phyloP scores from a whole-genome alignment of 306 rosid genomes.

The Sesbania bispinosa region DNA sequence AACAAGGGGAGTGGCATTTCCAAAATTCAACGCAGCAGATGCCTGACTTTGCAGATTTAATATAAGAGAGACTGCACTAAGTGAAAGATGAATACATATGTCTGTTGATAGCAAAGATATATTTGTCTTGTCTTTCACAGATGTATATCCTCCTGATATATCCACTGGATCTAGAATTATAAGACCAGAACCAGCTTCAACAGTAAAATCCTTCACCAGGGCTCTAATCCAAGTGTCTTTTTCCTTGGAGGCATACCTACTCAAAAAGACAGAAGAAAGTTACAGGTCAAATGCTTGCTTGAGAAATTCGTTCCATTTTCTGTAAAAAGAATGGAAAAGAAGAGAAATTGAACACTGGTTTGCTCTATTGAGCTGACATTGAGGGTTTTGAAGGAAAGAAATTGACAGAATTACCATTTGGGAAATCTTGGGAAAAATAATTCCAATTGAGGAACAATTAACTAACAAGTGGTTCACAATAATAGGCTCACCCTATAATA shows the following conservation, averaged over 20 bases:
- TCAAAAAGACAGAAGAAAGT: constrained; percentile 26
- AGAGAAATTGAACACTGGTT: not conserved
- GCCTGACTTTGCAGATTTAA: constrained; percentile 90
- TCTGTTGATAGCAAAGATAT: constrained; percentile 83
- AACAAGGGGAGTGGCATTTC: constrained; percentile 73
- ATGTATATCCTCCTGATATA: constrained; percentile 95
- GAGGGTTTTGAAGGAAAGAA: not conserved
- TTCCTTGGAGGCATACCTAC: constrained; percentile 94
- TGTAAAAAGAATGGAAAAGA: not conserved
- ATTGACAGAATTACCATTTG: not conserved
- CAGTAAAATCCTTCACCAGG: constrained; percentile 82
- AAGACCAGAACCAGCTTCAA: constrained; percentile 98
- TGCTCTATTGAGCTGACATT: not conserved
- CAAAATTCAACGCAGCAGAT: constrained; percentile 65
- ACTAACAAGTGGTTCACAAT: not conserved
- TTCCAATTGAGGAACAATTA: constrained; percentile 12
- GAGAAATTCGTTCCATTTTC: not conserved
- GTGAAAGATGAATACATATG: constrained; percentile 89
- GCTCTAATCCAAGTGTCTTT: constrained; percentile 95
- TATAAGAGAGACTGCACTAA: constrained; percentile 80
- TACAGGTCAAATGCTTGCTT: constrained; percentile 8
- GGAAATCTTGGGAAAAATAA: constrained; percentile 20
- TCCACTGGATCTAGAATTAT: constrained; percentile 91
- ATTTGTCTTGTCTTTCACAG: constrained; percentile 89
- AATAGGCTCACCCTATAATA: not conserved